Percentiles rank a stretch among this genome's conserved stretches.
These are phyloP conservation scores for Zygnema cylindricum DNA, from an alignment of 139 green algal species.

Conservation along the genomic window DNA sequence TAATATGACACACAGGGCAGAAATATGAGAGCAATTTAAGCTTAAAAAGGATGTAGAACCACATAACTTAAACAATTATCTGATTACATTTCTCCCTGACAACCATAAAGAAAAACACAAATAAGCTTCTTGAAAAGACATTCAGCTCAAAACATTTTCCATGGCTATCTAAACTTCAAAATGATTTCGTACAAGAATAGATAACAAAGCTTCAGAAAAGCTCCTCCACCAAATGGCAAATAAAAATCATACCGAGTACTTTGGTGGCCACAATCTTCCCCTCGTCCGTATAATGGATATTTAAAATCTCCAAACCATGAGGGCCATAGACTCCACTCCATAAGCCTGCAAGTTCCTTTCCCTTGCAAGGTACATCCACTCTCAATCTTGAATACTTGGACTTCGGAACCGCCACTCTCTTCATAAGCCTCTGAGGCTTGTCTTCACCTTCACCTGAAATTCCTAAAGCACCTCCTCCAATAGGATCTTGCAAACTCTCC, in stretches of 20 bases:
- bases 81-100: too few relatives aligned
- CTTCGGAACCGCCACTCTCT: slow-evolving; percentile 10
- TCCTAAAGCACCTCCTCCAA: not conserved
- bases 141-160: too few relatives aligned
- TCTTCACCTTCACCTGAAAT: not conserved
- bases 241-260: slow-evolving; percentile 28
- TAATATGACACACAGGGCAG: too few relatives aligned
- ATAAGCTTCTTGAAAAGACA: too few relatives aligned
- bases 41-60: too few relatives aligned
- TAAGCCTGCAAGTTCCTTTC: slow-evolving; percentile 21
- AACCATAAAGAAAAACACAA: too few relatives aligned
- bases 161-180: too few relatives aligned
- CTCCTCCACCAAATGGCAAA: too few relatives aligned
- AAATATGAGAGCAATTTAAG: too few relatives aligned
- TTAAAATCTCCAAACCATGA: slow-evolving; percentile 46
- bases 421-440: not conserved
- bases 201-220: too few relatives aligned
- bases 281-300: slow-evolving; percentile 24
- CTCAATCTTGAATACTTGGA: slow-evolving; percentile 26
- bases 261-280: slow-evolving; percentile 27
- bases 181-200: too few relatives aligned
- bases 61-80: too few relatives aligned
- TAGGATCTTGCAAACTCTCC: not conserved
- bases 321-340: slow-evolving; percentile 47
- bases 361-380: not conserved